Conservation (phyloP, 2,329 filamentous ascomycete genomes). For the Didymella arachidicola region DNA sequence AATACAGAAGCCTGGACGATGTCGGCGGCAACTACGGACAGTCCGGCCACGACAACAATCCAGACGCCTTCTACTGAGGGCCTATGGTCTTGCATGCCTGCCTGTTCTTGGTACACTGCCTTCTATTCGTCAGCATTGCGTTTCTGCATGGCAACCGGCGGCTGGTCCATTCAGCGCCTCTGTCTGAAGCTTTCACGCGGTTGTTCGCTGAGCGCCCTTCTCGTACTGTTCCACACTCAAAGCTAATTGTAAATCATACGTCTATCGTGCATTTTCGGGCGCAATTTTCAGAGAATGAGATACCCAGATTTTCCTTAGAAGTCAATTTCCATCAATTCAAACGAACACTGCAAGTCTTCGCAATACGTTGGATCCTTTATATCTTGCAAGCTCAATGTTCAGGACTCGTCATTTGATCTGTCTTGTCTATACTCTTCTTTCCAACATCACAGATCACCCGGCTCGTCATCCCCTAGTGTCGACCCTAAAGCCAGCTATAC, state of each 20-base stretch:
- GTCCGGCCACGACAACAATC: conserved; percentile 43
- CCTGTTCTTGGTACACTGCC: too few species aligned
- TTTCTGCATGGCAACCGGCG: background rate
- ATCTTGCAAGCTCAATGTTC: too few species aligned
- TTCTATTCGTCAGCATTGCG: background rate
- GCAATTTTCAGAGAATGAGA: conserved; percentile 9
- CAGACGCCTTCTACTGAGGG: conserved; percentile 45
- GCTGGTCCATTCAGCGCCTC: background rate
- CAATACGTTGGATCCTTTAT: too few species aligned
- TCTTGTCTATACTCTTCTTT: too few species aligned
- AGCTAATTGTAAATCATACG: background rate
- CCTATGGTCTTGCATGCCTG: too few species aligned
- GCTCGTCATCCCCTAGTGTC: too few species aligned
- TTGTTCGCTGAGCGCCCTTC: too few species aligned
- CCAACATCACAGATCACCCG: too few species aligned
- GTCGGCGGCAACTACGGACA: conserved; percentile 43
- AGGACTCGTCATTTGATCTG: too few species aligned
- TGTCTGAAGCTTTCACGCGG: background rate
- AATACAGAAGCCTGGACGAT: conserved; percentile 57
- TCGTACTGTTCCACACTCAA: background rate
- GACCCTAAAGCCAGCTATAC: too few species aligned
- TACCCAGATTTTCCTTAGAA: conserved; percentile 10
- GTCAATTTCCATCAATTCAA: background rate
- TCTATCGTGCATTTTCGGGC: conserved; percentile 9
- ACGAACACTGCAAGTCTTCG: too few species aligned